These are phyloP conservation scores for Sequoiadendron giganteum DNA, from an alignment of 75 land plant species.

Conservation along the genomic window DNA sequence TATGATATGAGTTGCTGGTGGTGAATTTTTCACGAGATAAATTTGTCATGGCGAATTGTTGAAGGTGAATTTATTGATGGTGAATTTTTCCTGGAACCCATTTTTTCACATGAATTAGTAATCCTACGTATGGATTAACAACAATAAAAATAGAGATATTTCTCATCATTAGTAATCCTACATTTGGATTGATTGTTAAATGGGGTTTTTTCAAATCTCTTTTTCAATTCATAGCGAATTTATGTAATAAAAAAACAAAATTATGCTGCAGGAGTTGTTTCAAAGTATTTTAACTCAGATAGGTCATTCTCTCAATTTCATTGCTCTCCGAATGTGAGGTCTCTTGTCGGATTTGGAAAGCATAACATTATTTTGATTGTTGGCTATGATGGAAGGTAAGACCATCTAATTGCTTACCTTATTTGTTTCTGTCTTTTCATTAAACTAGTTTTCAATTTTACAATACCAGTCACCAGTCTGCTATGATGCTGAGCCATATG, in stretches of 20 bases:
- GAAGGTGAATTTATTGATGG: too few relatives aligned
- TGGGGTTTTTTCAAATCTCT: too few relatives aligned
- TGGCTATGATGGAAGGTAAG: conserved; percentile 85
- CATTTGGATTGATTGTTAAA: not conserved
- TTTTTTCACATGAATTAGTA: too few relatives aligned
- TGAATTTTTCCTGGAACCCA: too few relatives aligned
- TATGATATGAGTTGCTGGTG: too few relatives aligned
- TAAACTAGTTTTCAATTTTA: not conserved
- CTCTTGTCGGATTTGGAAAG: conserved; percentile 75
- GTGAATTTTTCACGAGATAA: too few relatives aligned
- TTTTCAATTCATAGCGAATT: too few relatives aligned
- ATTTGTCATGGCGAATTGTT: too few relatives aligned
- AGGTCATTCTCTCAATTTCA: conserved; percentile 93
- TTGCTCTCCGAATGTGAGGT: conserved; percentile 50
- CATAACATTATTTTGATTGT: conserved; percentile 64
- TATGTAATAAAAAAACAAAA: too few relatives aligned
- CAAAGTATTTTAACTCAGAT: conserved; percentile 86
- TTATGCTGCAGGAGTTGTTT: conserved; percentile 57
- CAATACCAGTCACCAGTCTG: not conserved
- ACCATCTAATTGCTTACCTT: conserved; percentile 27
- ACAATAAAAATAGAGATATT: too few relatives aligned
- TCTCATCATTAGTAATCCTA: not conserved
- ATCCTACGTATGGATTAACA: too few relatives aligned
- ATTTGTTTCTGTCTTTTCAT: not conserved
- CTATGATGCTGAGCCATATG: not conserved